phyloP scores from a whole-genome alignment of 345 rosid species.

The Citrus maxima region DNA sequence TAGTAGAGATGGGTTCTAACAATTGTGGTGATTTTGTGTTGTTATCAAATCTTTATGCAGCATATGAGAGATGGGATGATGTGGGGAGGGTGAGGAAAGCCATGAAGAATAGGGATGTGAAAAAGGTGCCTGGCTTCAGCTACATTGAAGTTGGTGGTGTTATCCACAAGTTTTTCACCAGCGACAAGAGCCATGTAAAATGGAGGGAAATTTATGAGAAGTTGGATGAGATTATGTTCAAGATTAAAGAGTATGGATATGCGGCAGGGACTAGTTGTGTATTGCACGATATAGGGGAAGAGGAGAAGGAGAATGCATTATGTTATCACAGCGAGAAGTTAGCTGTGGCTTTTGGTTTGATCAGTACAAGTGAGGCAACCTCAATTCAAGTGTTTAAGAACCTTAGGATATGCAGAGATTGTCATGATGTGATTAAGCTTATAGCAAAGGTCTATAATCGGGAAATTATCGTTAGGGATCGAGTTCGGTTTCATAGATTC shows the following conservation, averaged over 20 bases:
- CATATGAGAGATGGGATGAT: slow-evolving; percentile 72
- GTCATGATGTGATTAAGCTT: slow-evolving; percentile 71
- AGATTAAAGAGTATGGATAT: slow-evolving; percentile 65
- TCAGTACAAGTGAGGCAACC: slow-evolving; percentile 35
- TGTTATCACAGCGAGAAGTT: slow-evolving; percentile 82
- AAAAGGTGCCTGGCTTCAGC: slow-evolving; percentile 83
- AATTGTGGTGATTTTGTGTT: slow-evolving; percentile 74
- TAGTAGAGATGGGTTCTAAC: slow-evolving; percentile 71
- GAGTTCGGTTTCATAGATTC: slow-evolving; percentile 77
- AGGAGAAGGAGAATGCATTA: slow-evolving; percentile 81
- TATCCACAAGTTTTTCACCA: slow-evolving; percentile 69
- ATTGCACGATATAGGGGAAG: slow-evolving; percentile 84
- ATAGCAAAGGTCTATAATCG: slow-evolving; percentile 59
- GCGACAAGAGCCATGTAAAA: slow-evolving; percentile 52
- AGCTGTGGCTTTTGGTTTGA: slow-evolving; percentile 84
- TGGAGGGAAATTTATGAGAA: slow-evolving; percentile 63
- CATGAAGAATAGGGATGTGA: slow-evolving; percentile 72
- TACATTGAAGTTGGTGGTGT: slow-evolving; percentile 62
- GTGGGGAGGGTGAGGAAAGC: slow-evolving; percentile 72
- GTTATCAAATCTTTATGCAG: slow-evolving; percentile 76
- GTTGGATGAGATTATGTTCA: slow-evolving; percentile 72
- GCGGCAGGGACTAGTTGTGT: slow-evolving; percentile 72
- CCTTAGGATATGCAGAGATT: slow-evolving; percentile 84
- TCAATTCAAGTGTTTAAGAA: slow-evolving; percentile 84
- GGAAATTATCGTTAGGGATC: slow-evolving; percentile 81